These are phyloP conservation scores for Tolypocladium album DNA, from an alignment of 2,329 filamentous ascomycete genomes.

Conservation along the genomic window DNA sequence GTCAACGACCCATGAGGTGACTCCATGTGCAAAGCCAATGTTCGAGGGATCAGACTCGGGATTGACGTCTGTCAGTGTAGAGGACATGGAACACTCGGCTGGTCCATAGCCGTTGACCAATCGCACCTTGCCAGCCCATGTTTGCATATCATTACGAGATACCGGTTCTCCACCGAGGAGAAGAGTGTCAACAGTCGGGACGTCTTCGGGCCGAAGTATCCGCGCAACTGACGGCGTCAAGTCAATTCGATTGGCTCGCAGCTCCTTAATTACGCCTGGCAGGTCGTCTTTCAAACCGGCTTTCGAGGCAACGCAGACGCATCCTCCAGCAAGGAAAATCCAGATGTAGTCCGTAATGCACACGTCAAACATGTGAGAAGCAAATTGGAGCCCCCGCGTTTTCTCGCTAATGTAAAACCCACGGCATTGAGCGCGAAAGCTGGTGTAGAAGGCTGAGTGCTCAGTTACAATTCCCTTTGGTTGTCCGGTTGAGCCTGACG, in stretches of 20 bases:
- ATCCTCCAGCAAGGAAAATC: slow-evolving; percentile 2
- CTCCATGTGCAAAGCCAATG: background rate
- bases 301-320: slow-evolving; percentile 2
- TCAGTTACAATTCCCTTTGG: background rate
- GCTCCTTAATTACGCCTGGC: background rate
- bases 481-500: slow-evolving; percentile 1
- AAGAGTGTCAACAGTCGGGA: background rate
- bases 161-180: slow-evolving; percentile 1
- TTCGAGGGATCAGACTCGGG: background rate
- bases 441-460: background rate
- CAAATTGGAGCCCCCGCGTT: slow-evolving; percentile 1
- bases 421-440: background rate
- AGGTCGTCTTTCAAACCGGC: background rate
- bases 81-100: slow-evolving; percentile 4
- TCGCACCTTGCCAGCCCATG: background rate
- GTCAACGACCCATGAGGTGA: slow-evolving; percentile 19
- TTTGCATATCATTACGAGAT: background rate
- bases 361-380: slow-evolving; percentile 3
- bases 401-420: background rate
- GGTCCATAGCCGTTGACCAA: slow-evolving; percentile 4
- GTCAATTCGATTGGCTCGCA: background rate
- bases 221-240: slow-evolving; percentile 1
- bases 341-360: slow-evolving; percentile 2
- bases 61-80: background rate
- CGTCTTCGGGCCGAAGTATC: background rate